Percentiles rank a stretch among this genome's conserved stretches.
phyloP scores from a whole-genome alignment of 2,329 filamentous ascomycete genomes.

The Blastomyces percursus region DNA sequence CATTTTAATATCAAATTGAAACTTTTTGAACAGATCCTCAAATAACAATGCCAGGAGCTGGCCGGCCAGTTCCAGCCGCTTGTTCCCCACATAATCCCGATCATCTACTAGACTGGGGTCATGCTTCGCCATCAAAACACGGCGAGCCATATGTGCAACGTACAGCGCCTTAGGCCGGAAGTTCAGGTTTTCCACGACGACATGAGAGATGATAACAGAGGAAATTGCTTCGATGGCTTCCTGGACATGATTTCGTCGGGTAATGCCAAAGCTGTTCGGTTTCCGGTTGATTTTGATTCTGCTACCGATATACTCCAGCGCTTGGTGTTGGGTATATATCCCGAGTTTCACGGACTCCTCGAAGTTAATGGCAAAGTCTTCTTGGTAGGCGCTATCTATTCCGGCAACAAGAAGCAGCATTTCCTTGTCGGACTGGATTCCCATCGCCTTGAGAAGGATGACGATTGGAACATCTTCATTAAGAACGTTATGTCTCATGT shows the following conservation, averaged over 20 bases:
- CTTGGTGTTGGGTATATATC: constrained; percentile 88
- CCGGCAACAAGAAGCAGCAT: constrained; percentile 87
- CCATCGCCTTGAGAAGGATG: constrained; percentile 84
- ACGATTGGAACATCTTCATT: constrained; percentile 92
- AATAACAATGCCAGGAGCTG: constrained; percentile 89
- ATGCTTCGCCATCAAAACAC: constrained; percentile 86
- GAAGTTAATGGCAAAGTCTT: constrained; percentile 91
- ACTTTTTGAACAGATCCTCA: constrained; percentile 96
- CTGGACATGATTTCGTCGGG: constrained; percentile 69
- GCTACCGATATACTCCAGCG: constrained; percentile 79
- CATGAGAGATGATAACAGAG: constrained; percentile 87
- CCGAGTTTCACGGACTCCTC: constrained; percentile 77
- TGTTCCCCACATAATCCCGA: constrained; percentile 96
- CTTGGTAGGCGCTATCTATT: constrained; percentile 77
- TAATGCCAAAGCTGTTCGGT: constrained; percentile 43
- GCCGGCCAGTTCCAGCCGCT: constrained; percentile 85
- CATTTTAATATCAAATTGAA: constrained; percentile 76
- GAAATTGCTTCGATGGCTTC: constrained; percentile 88
- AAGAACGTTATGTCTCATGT: constrained; percentile 83
- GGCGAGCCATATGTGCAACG: constrained; percentile 92
- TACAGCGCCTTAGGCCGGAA: constrained; percentile 97
- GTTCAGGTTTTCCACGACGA: constrained; percentile 80
- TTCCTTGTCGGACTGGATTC: constrained; percentile 87
- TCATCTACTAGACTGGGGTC: constrained; percentile 87
- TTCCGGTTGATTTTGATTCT: constrained; percentile 78